These are phyloP conservation scores for Acanthamoeba sp. DNA, from an alignment of 208 protist species.

Conservation along the genomic window DNA sequence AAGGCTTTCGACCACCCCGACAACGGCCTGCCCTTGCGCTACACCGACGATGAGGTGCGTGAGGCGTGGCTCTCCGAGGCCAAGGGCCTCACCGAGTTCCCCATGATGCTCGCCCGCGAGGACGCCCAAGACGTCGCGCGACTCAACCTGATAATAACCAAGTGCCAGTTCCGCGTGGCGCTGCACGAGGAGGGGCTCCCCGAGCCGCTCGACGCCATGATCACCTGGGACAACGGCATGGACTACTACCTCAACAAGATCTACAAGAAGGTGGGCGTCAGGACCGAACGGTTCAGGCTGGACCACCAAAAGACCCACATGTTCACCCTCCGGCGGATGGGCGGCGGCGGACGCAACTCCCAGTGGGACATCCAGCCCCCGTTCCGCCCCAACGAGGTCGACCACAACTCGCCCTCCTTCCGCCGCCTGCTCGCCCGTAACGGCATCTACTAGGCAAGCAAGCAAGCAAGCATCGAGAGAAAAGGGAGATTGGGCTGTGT, in stretches of 20 bases:
- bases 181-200: background rate
- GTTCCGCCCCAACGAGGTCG: conserved; percentile 26
- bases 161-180: background rate
- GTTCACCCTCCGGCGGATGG: background rate
- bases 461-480: background rate
- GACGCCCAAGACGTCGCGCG: background rate
- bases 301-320: background rate
- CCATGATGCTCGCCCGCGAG: background rate
- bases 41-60: conserved; percentile 4
- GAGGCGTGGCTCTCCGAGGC: background rate
- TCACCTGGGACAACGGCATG: background rate
- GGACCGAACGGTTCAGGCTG: background rate
- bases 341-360: background rate
- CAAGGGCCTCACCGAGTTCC: background rate
- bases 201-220: background rate
- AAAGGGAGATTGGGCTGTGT: no score
- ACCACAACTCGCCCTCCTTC: conserved; percentile 53
- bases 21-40: conserved; percentile 25
- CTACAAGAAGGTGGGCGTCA: conserved; percentile 55
- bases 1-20: conserved; percentile 20
- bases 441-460: background rate
- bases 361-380: background rate
- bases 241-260: conserved; percentile 67
- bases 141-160: background rate
- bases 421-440: background rate